Conservation (phyloP, 441 rosid genomes). For the Raphanus hybrid region DNA sequence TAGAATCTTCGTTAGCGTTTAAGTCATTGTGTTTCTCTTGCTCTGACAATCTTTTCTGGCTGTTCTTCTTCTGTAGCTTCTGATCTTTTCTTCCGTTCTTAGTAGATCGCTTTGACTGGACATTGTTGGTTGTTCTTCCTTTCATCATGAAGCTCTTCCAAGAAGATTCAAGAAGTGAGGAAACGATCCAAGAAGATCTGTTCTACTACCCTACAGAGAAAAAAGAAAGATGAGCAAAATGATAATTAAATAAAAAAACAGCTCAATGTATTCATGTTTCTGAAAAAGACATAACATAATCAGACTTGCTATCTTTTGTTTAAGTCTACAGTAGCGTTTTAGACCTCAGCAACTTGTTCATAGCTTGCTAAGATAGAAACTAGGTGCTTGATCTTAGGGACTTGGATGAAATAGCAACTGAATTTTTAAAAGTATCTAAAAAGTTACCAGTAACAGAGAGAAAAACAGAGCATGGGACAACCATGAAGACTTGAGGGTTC, state of each 20-base stretch:
- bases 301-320: conserved; percentile 11
- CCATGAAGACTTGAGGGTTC: conserved; percentile 3
- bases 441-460: too few relatives aligned
- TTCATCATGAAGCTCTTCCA: conserved; percentile 28
- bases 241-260: conserved; percentile 1
- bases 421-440: not conserved
- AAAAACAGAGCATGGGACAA: conserved; percentile 7
- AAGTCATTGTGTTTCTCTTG: conserved; percentile 28
- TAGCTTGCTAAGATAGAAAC: not conserved
- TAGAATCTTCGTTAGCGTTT: conserved; percentile 21
- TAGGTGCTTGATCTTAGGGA: not conserved
- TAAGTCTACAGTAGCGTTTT: conserved; percentile 12
- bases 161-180: not conserved
- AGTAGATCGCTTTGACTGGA: conserved; percentile 32
- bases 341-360: conserved; percentile 9
- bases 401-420: not conserved
- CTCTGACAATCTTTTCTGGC: conserved; percentile 19
- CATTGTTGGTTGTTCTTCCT: conserved; percentile 28
- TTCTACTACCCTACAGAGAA: conserved; percentile 22
- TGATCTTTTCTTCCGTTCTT: conserved; percentile 30
- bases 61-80: conserved; percentile 29
- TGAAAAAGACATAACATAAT: conserved; percentile 16
- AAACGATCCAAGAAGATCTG: conserved; percentile 20
- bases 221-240: not conserved
- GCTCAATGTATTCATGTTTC: conserved; percentile 23